phyloP scores from a whole-genome alignment of 2,329 filamentous ascomycete species.

The Dothidotthia symphoricarpi region DNA sequence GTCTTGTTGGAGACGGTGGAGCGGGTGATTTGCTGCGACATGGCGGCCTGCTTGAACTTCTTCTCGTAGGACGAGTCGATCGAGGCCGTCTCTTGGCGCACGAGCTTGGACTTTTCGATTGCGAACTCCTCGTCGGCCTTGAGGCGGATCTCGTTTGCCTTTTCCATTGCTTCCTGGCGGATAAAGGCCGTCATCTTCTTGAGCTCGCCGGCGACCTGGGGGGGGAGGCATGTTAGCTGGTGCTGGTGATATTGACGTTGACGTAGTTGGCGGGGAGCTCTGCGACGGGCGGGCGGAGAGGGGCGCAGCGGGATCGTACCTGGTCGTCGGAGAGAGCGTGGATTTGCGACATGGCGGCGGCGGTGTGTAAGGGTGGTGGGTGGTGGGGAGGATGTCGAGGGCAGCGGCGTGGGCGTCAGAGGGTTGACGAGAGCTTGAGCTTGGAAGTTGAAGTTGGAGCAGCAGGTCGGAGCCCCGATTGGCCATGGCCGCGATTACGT shows the following conservation, averaged over 20 bases:
- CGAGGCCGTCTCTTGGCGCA: conserved; percentile 87
- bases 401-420: conserved; percentile 14
- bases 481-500: conserved; percentile 11
- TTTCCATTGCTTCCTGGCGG: conserved; percentile 95
- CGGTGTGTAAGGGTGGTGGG: conserved; percentile 8
- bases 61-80: conserved; percentile 95
- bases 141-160: conserved; percentile 94
- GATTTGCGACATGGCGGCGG: conserved; percentile 76
- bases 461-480: conserved; percentile 25
- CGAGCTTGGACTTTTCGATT: conserved; percentile 98
- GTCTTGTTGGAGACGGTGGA: conserved; percentile 97
- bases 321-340: conserved; percentile 98
- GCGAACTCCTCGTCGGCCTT: conserved; percentile 99
- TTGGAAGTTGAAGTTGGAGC: conserved; percentile 28
- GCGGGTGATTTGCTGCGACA: conserved; percentile 98
- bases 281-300: too few relatives aligned
- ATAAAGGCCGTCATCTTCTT: conserved; percentile 99
- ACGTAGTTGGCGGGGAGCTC: conserved; percentile 28
- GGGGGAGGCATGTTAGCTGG: conserved; percentile 28
- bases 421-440: too few relatives aligned
- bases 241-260: too few relatives aligned
- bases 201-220: conserved; percentile 92
- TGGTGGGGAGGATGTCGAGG: conserved; percentile 5
- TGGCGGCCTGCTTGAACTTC: conserved; percentile 98
- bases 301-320: conserved; percentile 54